Base-by-base conservation (phyloP, 2,329 filamentous ascomycete genomes). In the Pseudogymnoascus sp. region DNA sequence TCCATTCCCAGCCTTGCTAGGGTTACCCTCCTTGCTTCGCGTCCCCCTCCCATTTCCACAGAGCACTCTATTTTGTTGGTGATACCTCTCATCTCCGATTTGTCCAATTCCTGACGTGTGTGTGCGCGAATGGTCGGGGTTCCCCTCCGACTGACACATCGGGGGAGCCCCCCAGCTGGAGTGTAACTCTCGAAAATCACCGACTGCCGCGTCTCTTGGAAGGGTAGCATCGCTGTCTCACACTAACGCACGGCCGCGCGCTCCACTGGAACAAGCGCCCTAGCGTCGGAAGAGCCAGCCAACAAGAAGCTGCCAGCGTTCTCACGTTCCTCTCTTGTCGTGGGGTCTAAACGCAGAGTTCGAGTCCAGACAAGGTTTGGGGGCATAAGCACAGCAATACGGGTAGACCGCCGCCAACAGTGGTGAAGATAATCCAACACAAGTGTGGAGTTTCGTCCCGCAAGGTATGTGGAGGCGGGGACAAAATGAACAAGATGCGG, bases 171-270 rank as follows among this genome's bases (percentile, higher is more conserved):
- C 46, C 8, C 10, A 19, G 11, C 7, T 2, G 28, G 50, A 56
- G n/a, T 33, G 16, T 22, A 19, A 19, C 50, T 22, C 28, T 33
- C 10, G 3, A 33, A 56, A 56, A 56, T 33, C 50, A 19, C 50
- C n/a, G 16, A 33, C 50, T 56, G n/a, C 16, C 28, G 50, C 50
- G 50, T 11, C 50, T 56, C 28, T 28, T 19, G 4, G 50, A 19
- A 14, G 46, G 50, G 24, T 56, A 5, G 28, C 28, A 56, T 14
- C n/a, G 28, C 28, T 33, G 50, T 35, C 28, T 56, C 8, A 56
- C 50, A 56, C 50, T 56, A 56, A 56, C 50, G 50, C 50, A 56
- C 50, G 50, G 19, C 50, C 50, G 50, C 50, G 50, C 50, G 50
- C n/a, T 56, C 50, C 50, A 56, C 28, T 56, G 16, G 28, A 56